Base-by-base conservation (phyloP, 2,329 filamentous ascomycete species). In the Exserohilum turcica region DNA sequence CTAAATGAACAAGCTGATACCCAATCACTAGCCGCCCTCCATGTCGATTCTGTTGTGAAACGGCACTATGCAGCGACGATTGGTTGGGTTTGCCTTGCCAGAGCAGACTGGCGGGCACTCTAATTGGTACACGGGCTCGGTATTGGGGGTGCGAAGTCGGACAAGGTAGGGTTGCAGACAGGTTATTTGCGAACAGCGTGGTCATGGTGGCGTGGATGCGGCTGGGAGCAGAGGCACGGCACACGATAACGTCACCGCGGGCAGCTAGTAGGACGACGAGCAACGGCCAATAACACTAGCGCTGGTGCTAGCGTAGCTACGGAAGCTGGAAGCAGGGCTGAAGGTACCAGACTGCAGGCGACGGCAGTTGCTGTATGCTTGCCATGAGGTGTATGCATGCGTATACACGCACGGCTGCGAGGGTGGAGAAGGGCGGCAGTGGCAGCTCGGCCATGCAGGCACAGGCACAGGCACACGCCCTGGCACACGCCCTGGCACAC, bases 191-290 rank as follows among this genome's bases (percentile, higher is more conserved):
- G 47, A 38, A 27, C 57, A 60, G 54, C 55, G 57, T 48, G 48
- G 37, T 54, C 53, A 46, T 55, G 43, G 52, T 51, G 35, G 49
- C 38, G 48, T 27, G 52, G 42, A 48, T 35, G 24, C 43, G 21
- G 24, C 36, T 19, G 42, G 43, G 31, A 19, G n/a, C 33, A 51
- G 35, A 49, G 53, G 31, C 27, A 55, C 33, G 53, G 31, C 27
- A 55, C 33, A 44, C 40, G 31, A n/a, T 47, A 54, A 63, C 61
- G 60, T 62, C 64, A 64, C 50, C 60, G 33, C 43, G 24, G 33
- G 44, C 33, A 33, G 39, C 29, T 40, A 44, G 50, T n/a, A n/a
- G n/a, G n/a, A n/a, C n/a, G 18, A 45, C 42, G 48, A 43, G 21
- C 27, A 18, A 21, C 54, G 59, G 50, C 45, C 49, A 56, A 48